phyloP scores from a whole-genome alignment of 768 basidiomycete genomes.

The Rickenella mellea region DNA sequence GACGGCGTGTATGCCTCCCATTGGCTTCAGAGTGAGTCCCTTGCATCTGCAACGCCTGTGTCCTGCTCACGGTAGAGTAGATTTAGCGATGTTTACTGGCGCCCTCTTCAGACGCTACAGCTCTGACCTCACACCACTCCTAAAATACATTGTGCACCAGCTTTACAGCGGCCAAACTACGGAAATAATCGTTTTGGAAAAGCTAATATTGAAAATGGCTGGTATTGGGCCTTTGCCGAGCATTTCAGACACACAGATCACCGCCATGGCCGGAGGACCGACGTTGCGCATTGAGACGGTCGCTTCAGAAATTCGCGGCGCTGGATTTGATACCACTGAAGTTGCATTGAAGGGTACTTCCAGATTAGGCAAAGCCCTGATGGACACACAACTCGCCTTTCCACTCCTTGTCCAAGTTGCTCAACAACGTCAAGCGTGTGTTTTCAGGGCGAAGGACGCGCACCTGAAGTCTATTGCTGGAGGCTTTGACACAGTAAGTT shows the following conservation, averaged over 20 bases:
- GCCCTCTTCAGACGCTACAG: conserved; percentile 84
- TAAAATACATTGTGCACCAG: conserved; percentile 90
- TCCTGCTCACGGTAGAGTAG: conserved; percentile 30
- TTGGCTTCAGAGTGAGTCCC: conserved; percentile 80
- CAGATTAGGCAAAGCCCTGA: conserved; percentile 52
- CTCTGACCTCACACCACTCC: conserved; percentile 72
- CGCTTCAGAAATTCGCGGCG: conserved; percentile 69
- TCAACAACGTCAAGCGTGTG: conserved; percentile 81
- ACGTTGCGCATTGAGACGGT: conserved; percentile 81
- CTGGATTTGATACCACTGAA: conserved; percentile 59
- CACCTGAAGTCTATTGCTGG: conserved; percentile 81
- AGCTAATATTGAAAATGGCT: conserved; percentile 92
- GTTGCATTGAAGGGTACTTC: conserved; percentile 55
- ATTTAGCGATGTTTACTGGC: conserved; percentile 87
- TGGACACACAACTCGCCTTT: conserved; percentile 69
- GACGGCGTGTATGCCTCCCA: conserved; percentile 87
- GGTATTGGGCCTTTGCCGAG: conserved; percentile 87
- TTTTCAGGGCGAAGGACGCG: conserved; percentile 62
- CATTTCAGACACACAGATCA: conserved; percentile 79
- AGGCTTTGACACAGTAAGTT: conserved; percentile 80
- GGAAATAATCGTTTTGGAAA: conserved; percentile 86
- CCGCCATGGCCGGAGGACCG: conserved; percentile 87
- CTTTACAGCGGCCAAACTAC: conserved; percentile 73
- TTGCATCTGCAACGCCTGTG: background rate
- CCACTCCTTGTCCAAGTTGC: conserved; percentile 89